Base-by-base conservation (phyloP, 805 yeast species). In the Metschnikowia proteae region DNA sequence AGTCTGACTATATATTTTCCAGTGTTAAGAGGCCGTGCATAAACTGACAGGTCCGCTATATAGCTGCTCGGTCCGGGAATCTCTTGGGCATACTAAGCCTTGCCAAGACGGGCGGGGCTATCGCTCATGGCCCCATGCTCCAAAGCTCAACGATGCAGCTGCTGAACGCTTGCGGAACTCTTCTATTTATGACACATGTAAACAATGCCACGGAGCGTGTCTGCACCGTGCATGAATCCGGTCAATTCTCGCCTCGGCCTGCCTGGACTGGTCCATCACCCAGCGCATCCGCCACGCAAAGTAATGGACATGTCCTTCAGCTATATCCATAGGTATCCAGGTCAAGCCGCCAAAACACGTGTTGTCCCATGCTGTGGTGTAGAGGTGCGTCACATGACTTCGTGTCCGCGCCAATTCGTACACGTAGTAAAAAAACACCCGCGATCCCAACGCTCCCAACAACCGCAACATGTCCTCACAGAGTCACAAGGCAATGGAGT, bases 401-500 rank as follows among this genome's bases (percentile, higher is more conserved):
- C 43, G 55, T 48, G 56, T 48, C 49, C 51, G 44, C 50, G 29
- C 43, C 46, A 50, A 42, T 42, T 42, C 52, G 43, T 54, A 52
- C 58, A 54, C 58, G 58, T 54, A 49, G 50, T 38, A 49, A 54
- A 51, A 54, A 52, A 50, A 49, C 55, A 52, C 48, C 32, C 39
- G 42, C 46, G 47, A 42, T 11, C 39, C 41, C 39, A 38, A 40
- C 48, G 26, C 41, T 38, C 25, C 26, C 41, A 11, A 50, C 48
- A 38, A 36, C 49, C 46, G 29, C 50, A 44, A 36, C 51, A 89
- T 89, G 97, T 89, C 97, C 40, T 82, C 96, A 34, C 82, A 76
- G 57, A 75, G 86, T 39, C 89, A 88, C 71, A 90, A 89, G 74
- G 87, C 88, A 73, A 81, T 79, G 69, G 97, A 90, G 63, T 89